Conservation (phyloP, 202 grass and related monocot genomes). For the Setaria viridis region DNA sequence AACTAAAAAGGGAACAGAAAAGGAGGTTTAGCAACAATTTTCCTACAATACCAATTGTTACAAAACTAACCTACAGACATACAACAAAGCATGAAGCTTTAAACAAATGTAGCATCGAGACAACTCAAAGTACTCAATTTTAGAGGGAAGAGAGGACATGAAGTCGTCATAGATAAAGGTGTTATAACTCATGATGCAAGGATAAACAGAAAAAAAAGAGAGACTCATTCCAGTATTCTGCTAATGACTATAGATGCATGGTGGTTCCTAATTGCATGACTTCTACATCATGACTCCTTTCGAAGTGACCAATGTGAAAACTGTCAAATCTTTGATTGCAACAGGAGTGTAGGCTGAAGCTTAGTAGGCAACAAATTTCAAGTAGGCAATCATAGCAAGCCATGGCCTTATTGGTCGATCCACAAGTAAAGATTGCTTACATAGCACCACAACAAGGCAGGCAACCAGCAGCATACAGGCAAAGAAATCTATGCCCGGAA, state of each 20-base stretch:
- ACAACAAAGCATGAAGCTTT: neutral
- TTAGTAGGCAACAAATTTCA: neutral
- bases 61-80: conserved; percentile 15
- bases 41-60: neutral
- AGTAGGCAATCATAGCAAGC: neutral
- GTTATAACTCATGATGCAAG: neutral
- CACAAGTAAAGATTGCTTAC: too few relatives aligned
- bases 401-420: too few relatives aligned
- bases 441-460: too few relatives aligned
- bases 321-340: too few relatives aligned
- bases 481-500: too few relatives aligned
- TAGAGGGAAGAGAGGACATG: neutral
- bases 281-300: conserved; percentile 18
- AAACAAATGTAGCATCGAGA: neutral
- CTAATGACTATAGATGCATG: neutral
- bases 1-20: neutral
- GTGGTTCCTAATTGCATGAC: neutral
- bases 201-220: neutral
- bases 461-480: too few relatives aligned
- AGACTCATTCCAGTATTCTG: neutral
- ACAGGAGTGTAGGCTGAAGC: neutral
- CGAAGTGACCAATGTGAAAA: neutral
- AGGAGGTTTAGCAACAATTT: neutral
- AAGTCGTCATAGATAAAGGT: neutral
- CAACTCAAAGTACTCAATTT: neutral